A percentile compares a stretch with the other conserved stretches of the same genome.
Conservation (phyloP, 208 protist genomes). For the Naegleria lovaniensis region DNA sequence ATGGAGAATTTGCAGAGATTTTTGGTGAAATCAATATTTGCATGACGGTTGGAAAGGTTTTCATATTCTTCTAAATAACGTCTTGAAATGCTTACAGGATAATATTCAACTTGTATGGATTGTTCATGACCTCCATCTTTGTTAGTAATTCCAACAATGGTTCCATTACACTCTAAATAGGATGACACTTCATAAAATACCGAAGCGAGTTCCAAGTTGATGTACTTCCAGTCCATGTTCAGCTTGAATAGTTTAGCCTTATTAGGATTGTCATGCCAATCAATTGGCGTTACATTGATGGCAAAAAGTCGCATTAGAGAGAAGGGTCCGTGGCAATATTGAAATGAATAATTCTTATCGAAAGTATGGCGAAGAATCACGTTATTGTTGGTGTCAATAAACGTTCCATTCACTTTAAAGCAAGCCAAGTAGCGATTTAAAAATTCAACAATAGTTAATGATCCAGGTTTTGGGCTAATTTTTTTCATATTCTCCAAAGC, state of each 20-base stretch:
- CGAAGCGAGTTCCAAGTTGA: not conserved
- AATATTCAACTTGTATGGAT: not conserved
- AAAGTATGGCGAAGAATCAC: not conserved
- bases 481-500: not conserved
- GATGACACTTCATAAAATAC: not conserved
- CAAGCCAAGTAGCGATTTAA: not conserved
- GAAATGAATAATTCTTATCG: not conserved
- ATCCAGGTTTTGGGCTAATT: not conserved
- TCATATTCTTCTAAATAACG: not conserved
- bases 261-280: not conserved
- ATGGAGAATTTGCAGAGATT: not conserved
- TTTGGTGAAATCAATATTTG: not conserved
- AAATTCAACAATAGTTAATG: not conserved
- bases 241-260: not conserved
- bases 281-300: not conserved
- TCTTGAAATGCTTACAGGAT: not conserved
- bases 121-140: not conserved
- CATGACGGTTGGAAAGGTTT: not conserved
- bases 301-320: not conserved
- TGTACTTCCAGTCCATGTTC: not conserved
- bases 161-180: not conserved
- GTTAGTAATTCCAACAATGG: not conserved
- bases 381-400: not conserved
- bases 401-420: not conserved
- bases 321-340: not conserved